Evolutionary conservation across 345 rosid genomes (phyloP), one percentile per base, ranked within the genome.

Genomic region (Pelargonium nanum): DNA sequence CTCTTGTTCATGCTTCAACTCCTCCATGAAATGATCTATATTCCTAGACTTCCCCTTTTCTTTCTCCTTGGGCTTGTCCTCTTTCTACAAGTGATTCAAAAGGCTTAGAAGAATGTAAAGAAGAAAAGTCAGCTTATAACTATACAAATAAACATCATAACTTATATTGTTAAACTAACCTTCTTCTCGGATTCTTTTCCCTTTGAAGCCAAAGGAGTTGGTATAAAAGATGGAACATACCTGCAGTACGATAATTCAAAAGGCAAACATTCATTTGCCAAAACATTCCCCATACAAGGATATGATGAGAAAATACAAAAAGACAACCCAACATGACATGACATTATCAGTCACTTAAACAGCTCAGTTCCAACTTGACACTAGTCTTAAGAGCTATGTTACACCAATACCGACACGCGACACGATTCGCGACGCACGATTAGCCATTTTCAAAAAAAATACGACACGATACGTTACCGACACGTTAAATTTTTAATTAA

Each of bases 221-320:
- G 99, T 70, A 94, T 71, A 63, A 94, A 94, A 73, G 99, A 94
- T 74, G 99, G 99, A 67, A 94, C 96, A 81, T 94, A 94, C 89
- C 99, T 94, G 82, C 85, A 79, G 64, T 71, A 62, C 72, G 67
- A 75, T 34, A 69, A 19, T 63, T 56, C n/a, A n/a, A 45, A 63
- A 23, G 72, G 71, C 80, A 80, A 83, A 74, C 68, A 72, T 77
- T 83, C 69, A 64, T 53, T 65, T 53, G 57, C 67, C 51, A 68
- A 53, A 62, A 64, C 24, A 55, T n/a, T 19, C 21, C 17, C 22
- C 21, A 19, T 4, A 52, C n/a, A 52, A 19, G 5, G 21, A 4
- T 52, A 52, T 52, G 22, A 52, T 19, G 22, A 9, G 22, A 52
- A n/a, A n/a, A 8, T 20, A 52, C 9, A 52, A 52, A 20, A 52